These are phyloP conservation scores for Craterostigma plantagineum DNA, from an alignment of 257 asterid species.

Conservation along the genomic window DNA sequence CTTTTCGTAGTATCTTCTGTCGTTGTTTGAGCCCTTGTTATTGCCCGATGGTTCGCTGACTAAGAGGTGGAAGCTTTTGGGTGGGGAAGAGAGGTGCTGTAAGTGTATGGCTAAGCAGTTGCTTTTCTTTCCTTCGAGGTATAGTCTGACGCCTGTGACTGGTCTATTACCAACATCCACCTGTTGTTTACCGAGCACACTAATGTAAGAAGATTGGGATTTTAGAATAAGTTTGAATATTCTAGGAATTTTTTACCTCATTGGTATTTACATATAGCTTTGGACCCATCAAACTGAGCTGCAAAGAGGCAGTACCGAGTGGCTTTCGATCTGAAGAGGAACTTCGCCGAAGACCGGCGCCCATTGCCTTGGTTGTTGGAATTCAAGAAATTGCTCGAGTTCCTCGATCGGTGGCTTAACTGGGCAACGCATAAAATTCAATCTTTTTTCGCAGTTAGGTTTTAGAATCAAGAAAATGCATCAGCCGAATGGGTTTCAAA, in stretches of 20 bases:
- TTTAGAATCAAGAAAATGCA: not conserved
- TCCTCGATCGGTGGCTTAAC: conserved; percentile 99
- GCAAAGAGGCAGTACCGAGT: conserved; percentile 58
- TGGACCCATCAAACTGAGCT: conserved; percentile 91
- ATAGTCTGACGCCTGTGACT: conserved; percentile 77
- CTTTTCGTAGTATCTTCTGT: conserved; percentile 66
- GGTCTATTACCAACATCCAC: conserved; percentile 95
- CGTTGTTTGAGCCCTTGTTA: conserved; percentile 36
- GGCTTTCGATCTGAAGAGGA: conserved; percentile 81
- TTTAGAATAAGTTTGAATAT: not conserved
- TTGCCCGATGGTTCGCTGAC: conserved; percentile 35
- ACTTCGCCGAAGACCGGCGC: conserved; percentile 92
- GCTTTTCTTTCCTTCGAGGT: conserved; percentile 91
- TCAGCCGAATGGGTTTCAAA: too few relatives aligned
- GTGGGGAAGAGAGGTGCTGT: conserved; percentile 92
- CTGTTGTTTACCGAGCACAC: conserved; percentile 13
- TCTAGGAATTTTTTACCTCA: conserved; percentile 34
- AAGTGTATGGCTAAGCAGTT: conserved; percentile 85
- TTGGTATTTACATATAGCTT: conserved; percentile 59
- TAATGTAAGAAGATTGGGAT: not conserved
- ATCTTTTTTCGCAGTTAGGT: not conserved
- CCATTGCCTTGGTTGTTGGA: conserved; percentile 98
- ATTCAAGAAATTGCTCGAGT: conserved; percentile 93
- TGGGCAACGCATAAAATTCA: conserved; percentile 9
- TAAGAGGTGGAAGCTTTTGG: conserved; percentile 58